phyloP scores from a whole-genome alignment of 768 basidiomycete species.

The Suillus cothurnatus region DNA sequence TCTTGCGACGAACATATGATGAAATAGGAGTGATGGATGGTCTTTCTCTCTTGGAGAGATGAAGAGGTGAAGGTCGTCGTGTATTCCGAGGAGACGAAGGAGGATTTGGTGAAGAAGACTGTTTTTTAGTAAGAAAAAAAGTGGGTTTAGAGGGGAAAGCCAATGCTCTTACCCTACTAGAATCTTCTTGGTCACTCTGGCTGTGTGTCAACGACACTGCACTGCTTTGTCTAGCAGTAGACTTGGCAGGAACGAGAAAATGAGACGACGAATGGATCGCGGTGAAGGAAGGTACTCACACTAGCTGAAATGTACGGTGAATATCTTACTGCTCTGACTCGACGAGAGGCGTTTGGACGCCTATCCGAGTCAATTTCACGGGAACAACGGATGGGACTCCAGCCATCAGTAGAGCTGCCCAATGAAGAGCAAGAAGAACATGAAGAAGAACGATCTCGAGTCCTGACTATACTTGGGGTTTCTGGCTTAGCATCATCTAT shows the following conservation, averaged over 20 bases:
- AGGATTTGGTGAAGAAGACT: conserved; percentile 38
- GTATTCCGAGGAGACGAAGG: conserved; percentile 43
- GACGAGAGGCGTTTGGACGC: conserved; percentile 28
- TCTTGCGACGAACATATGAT: conserved; percentile 76
- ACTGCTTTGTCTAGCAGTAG: conserved; percentile 48
- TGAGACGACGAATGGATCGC: background rate
- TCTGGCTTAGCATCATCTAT: conserved; percentile 48
- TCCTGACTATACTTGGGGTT: conserved; percentile 27
- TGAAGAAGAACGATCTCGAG: conserved; percentile 41
- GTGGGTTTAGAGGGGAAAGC: conserved; percentile 12
- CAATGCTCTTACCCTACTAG: conserved; percentile 38
- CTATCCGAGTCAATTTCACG: conserved; percentile 34
- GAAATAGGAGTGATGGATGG: conserved; percentile 77
- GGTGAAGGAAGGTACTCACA: conserved; percentile 18
- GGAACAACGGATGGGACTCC: conserved; percentile 34
- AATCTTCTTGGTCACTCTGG: conserved; percentile 27
- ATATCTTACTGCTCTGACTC: conserved; percentile 28
- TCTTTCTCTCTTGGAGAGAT: conserved; percentile 54
- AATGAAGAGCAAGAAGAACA: conserved; percentile 50
- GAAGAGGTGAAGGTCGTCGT: conserved; percentile 46
- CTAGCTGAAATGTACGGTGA: conserved; percentile 33
- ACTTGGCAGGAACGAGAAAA: conserved; percentile 19
- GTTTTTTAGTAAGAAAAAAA: conserved; percentile 31
- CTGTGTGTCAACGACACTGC: conserved; percentile 38
- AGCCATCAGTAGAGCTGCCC: conserved; percentile 37